These are phyloP conservation scores for Rhodotorula sp. DNA, from an alignment of 1,284 basidiomycete species.

Conservation along the genomic window DNA sequence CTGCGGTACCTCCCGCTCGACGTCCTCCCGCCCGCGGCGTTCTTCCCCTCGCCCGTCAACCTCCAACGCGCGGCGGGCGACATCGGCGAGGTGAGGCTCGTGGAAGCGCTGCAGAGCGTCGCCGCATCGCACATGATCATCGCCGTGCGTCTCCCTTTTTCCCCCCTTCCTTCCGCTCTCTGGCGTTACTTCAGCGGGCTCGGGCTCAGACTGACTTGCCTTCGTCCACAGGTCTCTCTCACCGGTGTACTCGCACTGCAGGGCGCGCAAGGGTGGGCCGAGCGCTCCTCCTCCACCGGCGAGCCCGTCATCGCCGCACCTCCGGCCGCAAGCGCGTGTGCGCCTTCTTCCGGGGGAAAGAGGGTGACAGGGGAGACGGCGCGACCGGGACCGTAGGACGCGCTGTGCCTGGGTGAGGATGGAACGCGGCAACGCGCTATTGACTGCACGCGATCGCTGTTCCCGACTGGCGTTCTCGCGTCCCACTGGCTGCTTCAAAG, in stretches of 20 bases:
- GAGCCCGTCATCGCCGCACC: neutral
- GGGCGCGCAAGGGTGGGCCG: conserved; percentile 36
- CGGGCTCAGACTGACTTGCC: neutral
- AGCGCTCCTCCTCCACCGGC: conserved; percentile 13
- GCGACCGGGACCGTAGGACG: too few species aligned
- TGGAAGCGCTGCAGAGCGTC: conserved; percentile 34
- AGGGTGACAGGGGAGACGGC: too few species aligned
- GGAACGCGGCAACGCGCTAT: too few species aligned
- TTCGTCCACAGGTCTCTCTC: conserved; percentile 31
- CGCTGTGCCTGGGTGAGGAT: too few species aligned
- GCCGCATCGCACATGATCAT: conserved; percentile 39
- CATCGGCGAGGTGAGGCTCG: conserved; percentile 13
- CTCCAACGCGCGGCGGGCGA: neutral
- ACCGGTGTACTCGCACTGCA: conserved; percentile 39
- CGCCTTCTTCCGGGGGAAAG: too few species aligned
- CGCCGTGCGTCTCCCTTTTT: conserved; percentile 17
- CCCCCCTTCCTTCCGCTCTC: neutral
- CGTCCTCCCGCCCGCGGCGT: neutral
- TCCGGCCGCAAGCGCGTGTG: neutral
- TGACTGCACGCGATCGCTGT: too few species aligned
- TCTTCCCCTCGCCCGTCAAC: neutral
- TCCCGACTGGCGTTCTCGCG: too few species aligned
- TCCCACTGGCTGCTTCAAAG: too few species aligned
- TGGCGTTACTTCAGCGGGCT: neutral
- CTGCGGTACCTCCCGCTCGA: conserved; percentile 39